A percentile compares a stretch with the other conserved stretches of the same genome.
Evolutionary conservation across 1,284 basidiomycete genomes (phyloP).

Genomic region (Malassezia pachydermatis): DNA sequence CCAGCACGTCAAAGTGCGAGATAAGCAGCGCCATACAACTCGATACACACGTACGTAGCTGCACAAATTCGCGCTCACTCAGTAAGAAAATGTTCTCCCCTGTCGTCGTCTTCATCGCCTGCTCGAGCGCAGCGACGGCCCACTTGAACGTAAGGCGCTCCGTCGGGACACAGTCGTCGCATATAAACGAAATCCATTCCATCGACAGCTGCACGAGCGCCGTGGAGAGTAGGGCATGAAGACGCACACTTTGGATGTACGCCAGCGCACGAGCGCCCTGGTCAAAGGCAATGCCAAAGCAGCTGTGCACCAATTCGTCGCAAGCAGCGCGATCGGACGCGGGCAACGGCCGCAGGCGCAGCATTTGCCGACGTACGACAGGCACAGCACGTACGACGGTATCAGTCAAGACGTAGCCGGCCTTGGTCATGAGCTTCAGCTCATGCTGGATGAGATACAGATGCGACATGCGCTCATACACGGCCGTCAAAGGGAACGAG

Average conservation of each 20-base stretch:
- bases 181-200: conserved; percentile 91
- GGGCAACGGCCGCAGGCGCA: conserved; percentile 18
- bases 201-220: conserved; percentile 38
- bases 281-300: conserved; percentile 87
- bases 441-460: conserved; percentile 79
- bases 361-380: conserved; percentile 24
- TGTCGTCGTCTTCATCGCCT: conserved; percentile 77
- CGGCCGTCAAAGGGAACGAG: conserved; percentile 52
- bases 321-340: conserved; percentile 22
- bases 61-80: conserved; percentile 65
- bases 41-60: conserved; percentile 81
- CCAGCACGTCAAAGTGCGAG: conserved; percentile 84
- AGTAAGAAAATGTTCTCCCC: conserved; percentile 76
- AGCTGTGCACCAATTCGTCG: conserved; percentile 77
- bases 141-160: conserved; percentile 96
- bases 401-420: conserved; percentile 80
- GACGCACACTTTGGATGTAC: conserved; percentile 39
- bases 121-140: conserved; percentile 93
- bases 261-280: conserved; percentile 52
- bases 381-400: conserved; percentile 66
- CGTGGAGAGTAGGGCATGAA: conserved; percentile 38
- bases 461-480: conserved; percentile 82
- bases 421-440: conserved; percentile 76
- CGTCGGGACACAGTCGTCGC: conserved; percentile 90
- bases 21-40: conserved; percentile 93